A percentile compares a stretch with the other conserved stretches of the same genome.
Conservation (phyloP, 768 basidiomycete species). For the Podaxis rugospora region DNA sequence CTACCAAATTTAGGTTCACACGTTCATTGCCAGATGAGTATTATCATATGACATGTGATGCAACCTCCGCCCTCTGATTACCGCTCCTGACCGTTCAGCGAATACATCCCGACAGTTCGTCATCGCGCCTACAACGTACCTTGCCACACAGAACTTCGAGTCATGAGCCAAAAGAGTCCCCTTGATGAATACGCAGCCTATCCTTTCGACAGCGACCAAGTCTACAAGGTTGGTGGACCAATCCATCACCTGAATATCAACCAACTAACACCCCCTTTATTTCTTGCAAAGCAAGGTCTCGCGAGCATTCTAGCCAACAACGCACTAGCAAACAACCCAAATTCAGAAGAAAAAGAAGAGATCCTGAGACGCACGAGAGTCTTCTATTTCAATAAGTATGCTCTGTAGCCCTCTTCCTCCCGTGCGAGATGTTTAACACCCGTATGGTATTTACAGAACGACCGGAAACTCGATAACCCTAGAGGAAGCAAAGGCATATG, state of each 20-base stretch:
- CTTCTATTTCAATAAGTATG: slow-evolving; percentile 70
- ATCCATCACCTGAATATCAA: neutral
- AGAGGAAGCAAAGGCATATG: slow-evolving; percentile 36
- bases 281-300: slow-evolving; percentile 59
- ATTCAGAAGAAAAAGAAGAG: slow-evolving; percentile 39
- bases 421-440: neutral
- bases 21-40: too few relatives aligned
- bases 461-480: slow-evolving; percentile 38
- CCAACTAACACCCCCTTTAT: slow-evolving; percentile 10
- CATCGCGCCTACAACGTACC: too few relatives aligned
- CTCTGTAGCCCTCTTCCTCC: slow-evolving; percentile 16
- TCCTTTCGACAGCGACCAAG: slow-evolving; percentile 53
- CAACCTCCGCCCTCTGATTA: too few relatives aligned
- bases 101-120: too few relatives aligned
- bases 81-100: too few relatives aligned
- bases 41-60: too few relatives aligned
- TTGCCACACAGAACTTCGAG: too few relatives aligned
- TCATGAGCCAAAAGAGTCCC: neutral
- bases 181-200: slow-evolving; percentile 33
- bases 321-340: slow-evolving; percentile 26
- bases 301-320: slow-evolving; percentile 47
- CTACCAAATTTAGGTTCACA: too few relatives aligned
- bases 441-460: slow-evolving; percentile 21
- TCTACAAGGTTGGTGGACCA: slow-evolving; percentile 46
- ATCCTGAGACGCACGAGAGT: slow-evolving; percentile 50